Base-by-base conservation (phyloP, 2,329 filamentous ascomycete genomes). In the Trichoderma atroviride region DNA sequence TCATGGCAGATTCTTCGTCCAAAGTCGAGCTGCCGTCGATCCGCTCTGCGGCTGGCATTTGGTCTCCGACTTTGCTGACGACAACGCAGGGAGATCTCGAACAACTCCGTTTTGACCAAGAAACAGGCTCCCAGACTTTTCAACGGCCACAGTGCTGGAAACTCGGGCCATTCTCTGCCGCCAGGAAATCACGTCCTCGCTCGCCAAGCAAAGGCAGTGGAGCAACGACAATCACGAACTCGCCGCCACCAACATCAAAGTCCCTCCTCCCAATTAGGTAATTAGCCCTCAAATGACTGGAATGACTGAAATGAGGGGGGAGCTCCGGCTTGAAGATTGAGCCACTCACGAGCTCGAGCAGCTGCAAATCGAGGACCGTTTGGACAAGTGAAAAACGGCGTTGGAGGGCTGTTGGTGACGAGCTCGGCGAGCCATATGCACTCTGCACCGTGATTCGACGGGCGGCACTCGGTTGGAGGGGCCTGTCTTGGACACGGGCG, bases 381-480 rank as follows among this genome's bases (percentile, higher is more conserved):
- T 40, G 56, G 31, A 35, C 68, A 66, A 60, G 35, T 47, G 47
- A 47, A 50, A 50, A 62, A 33, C 29, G 50, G 58, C n/a, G 43
- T n/a, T 50, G 53, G 64, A 65, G 64, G 56, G 65, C 66, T 56
- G 67, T 68, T 57, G 70, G 63, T 69, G 61, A 64, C 58, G 57
- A 58, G 33, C 62, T 40, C 37, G 53, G 57, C 35, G 56, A 43
- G 14, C 43, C 11, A 31, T 33, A 53, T 59, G 61, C 55, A 7
- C 60, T 70, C 68, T 69, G 69, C 22, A 29, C 47, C 52, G 43
- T 73, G 73, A 72, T 72, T 72, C 65, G 70, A 65, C 50, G 53
- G 59, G 53, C 56, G 67, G 57, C n/a, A 47, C 55, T 60, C 37
- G 55, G 59, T 33, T 33, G 68, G 63, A 47, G 50, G 52, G 61